Conservation (phyloP, 352 stramenopile species). For the Pythium brassicae region DNA sequence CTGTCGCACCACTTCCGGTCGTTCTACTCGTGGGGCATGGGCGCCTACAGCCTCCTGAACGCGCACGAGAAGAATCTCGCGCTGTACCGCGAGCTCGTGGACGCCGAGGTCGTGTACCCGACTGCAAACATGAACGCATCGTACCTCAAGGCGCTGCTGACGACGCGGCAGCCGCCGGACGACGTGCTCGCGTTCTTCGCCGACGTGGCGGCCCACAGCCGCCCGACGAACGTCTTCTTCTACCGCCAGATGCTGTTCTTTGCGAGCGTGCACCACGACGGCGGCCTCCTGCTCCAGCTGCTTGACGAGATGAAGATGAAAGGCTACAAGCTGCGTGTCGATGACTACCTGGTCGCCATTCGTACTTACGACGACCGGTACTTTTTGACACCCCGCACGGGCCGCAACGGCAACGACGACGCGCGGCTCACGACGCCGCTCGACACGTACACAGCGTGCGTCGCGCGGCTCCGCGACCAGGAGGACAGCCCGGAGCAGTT, state of each 20-base stretch:
- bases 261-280: conserved; percentile 23
- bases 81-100: conserved; percentile 43
- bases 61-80: conserved; percentile 31
- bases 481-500: conserved; percentile 41
- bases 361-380: conserved; percentile 44
- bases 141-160: conserved; percentile 46
- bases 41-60: conserved; percentile 26
- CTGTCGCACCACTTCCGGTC: conserved; percentile 43
- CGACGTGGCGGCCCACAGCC: conserved; percentile 28
- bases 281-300: conserved; percentile 27
- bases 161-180: conserved; percentile 20
- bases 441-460: conserved; percentile 42
- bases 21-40: conserved; percentile 69
- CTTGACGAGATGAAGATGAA: conserved; percentile 69
- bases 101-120: conserved; percentile 33
- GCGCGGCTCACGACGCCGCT: conserved; percentile 22
- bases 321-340: conserved; percentile 48
- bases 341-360: conserved; percentile 51
- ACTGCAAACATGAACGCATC: conserved; percentile 64
- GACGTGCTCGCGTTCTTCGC: conserved; percentile 50
- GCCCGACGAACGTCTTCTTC: conserved; percentile 54
- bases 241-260: conserved; percentile 55
- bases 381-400: conserved; percentile 18
- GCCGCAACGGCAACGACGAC: conserved; percentile 8
- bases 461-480: conserved; percentile 32